Base-by-base conservation (phyloP, 1,284 basidiomycete genomes). In the Ustilago hordei region DNA sequence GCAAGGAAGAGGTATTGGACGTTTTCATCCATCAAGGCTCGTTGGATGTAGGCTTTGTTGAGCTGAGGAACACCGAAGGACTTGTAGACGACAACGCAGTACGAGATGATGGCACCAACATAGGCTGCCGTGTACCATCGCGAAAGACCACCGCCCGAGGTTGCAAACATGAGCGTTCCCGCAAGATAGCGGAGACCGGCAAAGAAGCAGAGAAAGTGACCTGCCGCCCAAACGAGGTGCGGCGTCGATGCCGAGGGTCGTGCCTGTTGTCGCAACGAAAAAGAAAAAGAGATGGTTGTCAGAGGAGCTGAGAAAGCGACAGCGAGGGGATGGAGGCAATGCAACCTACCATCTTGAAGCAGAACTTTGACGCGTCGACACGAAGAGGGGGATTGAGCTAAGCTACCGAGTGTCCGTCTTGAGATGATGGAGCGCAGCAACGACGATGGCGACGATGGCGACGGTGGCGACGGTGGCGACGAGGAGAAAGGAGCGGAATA, bases 61-160 rank as follows among this genome's bases (percentile, higher is more conserved):
- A 83, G 72, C 45, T 84, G 84, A 13, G 85, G 85, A 9, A 84
- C 75, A 11, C 84, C 84, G 41, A 85, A 85, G 39, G 79, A 80
- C 65, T 86, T 86, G 78, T 86, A 86, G 32, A 85, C 84, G 38
- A 86, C 85, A 13, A 86, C 84, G 32, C 84, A 85, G 69, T 86
- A 86, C 65, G 80, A 82, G 64, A 85, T 68, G 56, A 86, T 84
- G n/a, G 85, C 85, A 38, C 84, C 85, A 41, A 84, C 59, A 60
- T 85, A 86, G 38, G 84, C 81, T 5, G 79, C 62, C 0, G 74
- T 76, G 63, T 86, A 86, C 83, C 82, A 86, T 31, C 78, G 60
- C n/a, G 75, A 74, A 11, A 84, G 75, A 13, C 69, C 80, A 34
- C 74, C 63, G 41, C 78, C 73, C 1, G 76, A 68, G 52, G 79